Base-by-base conservation (phyloP, 108 stramenopile species). In the Heterococcus sp. region DNA sequence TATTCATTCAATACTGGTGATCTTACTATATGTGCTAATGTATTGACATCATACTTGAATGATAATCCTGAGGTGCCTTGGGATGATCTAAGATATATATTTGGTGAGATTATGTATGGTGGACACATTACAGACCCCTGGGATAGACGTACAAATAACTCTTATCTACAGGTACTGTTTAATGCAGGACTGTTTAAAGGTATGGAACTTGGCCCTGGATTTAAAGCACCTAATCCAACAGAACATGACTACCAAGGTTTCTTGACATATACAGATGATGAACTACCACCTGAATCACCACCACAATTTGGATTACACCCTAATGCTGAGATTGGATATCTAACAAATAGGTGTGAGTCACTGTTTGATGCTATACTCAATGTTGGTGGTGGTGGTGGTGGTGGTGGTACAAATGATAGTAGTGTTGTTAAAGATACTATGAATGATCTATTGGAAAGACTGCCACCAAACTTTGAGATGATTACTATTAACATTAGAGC, bases 51-150 rank as follows among this genome's bases (percentile, higher is more conserved):
- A 35, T 90, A 89, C 72, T 74, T 90, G 74, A 75, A 29, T 3
- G 38, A 40, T 36, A 66, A 36, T 14, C 65, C 69, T 38, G 76
- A 69, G 30, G 84, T 90, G 2, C 89, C 90, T n/a, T 91, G 89
- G 90, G 58, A 88, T n/a, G 90, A 91, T 46, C 70, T 91, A 58
- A 68, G 89, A 3, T 91, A 90, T 71, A 77, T 91, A 34, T 91
- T 91, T 64, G 90, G 90, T 33, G 90, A 90, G 65, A 90, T 91
- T 68, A 91, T 91, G 87, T 91, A 91, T 68, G 90, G 90, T 8
- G 90, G 90, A 8, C 90, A 91, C 81, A 88, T 91, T 71, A 89
- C 88, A 11, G 87, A 91, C 35, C 86, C 69, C 76, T 90, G 83
- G 35, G 90, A 91, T 66, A 75, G 90, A 1, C 66, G 87, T 4